phyloP scores from a whole-genome alignment of 371 early-diverging fungal genomes.

The Lichtheimia ornata region DNA sequence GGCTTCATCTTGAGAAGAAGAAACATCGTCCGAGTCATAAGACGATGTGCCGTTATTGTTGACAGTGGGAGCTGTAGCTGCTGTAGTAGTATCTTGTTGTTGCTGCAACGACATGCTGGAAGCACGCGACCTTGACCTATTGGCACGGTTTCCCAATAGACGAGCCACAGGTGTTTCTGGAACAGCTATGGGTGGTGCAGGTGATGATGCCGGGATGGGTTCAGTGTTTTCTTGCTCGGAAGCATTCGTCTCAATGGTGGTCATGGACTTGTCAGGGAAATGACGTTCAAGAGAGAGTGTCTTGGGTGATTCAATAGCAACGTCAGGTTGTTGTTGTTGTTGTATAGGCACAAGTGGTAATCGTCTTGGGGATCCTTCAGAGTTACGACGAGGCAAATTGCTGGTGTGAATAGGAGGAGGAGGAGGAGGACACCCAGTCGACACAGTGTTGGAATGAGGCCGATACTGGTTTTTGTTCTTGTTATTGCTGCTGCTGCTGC shows the following conservation, averaged over 20 bases:
- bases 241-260: not conserved
- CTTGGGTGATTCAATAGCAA: conserved; percentile 14
- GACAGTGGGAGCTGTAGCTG: too few species aligned
- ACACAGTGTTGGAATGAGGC: conserved; percentile 23
- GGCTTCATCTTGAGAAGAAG: too few species aligned
- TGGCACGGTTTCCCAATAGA: too few species aligned
- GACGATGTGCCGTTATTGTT: too few species aligned
- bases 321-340: conserved; percentile 1
- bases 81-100: too few species aligned
- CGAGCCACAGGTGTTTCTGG: too few species aligned
- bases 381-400: conserved; percentile 18
- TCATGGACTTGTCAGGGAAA: conserved; percentile 15
- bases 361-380: conserved; percentile 21
- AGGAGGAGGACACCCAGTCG: conserved; percentile 13
- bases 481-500: not conserved
- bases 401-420: conserved; percentile 14
- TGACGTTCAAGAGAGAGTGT: conserved; percentile 4
- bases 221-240: too few species aligned
- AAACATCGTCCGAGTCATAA: too few species aligned
- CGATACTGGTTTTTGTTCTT: not conserved
- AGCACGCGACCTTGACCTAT: too few species aligned
- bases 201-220: not conserved
- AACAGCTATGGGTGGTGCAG: conserved; percentile 11
- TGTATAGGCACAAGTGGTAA: conserved; percentile 2
- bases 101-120: too few species aligned